Percentiles rank a stretch among this genome's conserved stretches.
phyloP scores from a whole-genome alignment of 306 rosid species.

The Inga leiocalycina region DNA sequence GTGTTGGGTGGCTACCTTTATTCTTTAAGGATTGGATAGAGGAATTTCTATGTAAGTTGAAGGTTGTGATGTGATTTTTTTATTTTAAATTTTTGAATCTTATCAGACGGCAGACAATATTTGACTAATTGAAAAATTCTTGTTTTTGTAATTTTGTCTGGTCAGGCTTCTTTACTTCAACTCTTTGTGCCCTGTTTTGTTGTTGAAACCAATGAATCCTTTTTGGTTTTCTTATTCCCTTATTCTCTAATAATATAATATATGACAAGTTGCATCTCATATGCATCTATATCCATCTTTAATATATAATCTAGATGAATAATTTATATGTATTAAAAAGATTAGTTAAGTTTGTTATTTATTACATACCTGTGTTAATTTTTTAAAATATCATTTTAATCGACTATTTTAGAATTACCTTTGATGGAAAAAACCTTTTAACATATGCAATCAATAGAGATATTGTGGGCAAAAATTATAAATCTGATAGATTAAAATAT shows the following conservation, averaged over 20 bases:
- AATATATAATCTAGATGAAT: too few species aligned
- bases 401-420: too few species aligned
- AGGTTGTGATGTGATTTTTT: conserved; percentile 35
- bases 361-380: too few species aligned
- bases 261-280: not conserved
- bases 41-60: conserved; percentile 33
- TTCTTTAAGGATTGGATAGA: conserved; percentile 38
- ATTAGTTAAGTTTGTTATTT: too few species aligned
- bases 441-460: too few species aligned
- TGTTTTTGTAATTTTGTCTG: conserved; percentile 33
- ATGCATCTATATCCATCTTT: not conserved
- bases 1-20: conserved; percentile 53
- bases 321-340: too few species aligned
- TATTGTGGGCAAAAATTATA: too few species aligned
- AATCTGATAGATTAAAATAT: too few species aligned
- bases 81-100: conserved; percentile 34
- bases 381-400: too few species aligned
- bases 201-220: conserved; percentile 13
- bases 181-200: conserved; percentile 43
- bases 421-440: too few species aligned
- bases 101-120: conserved; percentile 59
- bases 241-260: not conserved
- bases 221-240: not conserved
- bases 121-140: conserved; percentile 31
- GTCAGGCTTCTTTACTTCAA: conserved; percentile 29